A percentile compares a stretch with the other conserved stretches of the same genome.
phyloP scores from a whole-genome alignment of 2,329 filamentous ascomycete species.

The Aspergillus persii region DNA sequence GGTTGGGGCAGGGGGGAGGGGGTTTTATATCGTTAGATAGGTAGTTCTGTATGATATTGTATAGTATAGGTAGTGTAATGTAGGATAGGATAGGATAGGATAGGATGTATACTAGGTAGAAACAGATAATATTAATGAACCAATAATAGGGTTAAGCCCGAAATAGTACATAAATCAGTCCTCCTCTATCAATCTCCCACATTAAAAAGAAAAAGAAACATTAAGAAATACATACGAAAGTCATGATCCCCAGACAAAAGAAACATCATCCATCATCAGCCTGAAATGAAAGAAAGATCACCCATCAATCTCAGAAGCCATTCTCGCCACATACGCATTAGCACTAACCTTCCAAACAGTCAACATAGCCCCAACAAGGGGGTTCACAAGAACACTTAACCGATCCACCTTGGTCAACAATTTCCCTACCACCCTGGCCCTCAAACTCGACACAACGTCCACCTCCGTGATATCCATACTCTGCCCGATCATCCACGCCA shows the following conservation, averaged over 20 bases:
- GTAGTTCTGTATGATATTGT: background rate
- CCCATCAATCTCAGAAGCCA: too few species aligned
- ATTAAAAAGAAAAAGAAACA: too few species aligned
- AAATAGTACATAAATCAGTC: too few species aligned
- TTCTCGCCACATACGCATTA: background rate
- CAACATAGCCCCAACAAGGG: background rate
- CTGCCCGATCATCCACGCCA: background rate
- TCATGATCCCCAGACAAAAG: too few species aligned
- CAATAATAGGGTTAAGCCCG: too few species aligned
- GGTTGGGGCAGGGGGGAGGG: slow-evolving; percentile 29
- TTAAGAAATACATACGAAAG: too few species aligned
- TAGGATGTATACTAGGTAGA: too few species aligned
- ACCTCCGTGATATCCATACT: background rate
- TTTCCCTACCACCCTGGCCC: background rate
- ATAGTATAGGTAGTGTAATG: background rate
- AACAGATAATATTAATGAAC: too few species aligned
- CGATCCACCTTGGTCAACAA: background rate
- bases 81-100: too few species aligned
- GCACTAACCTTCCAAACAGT: background rate
- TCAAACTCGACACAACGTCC: background rate
- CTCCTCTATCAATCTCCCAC: too few species aligned
- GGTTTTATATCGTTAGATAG: slow-evolving; percentile 38
- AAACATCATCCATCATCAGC: too few species aligned
- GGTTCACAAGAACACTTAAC: background rate
- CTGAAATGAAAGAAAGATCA: too few species aligned